phyloP scores from a whole-genome alignment of 1,139 yeast genomes.

The Wickerhamomyces sp. region DNA sequence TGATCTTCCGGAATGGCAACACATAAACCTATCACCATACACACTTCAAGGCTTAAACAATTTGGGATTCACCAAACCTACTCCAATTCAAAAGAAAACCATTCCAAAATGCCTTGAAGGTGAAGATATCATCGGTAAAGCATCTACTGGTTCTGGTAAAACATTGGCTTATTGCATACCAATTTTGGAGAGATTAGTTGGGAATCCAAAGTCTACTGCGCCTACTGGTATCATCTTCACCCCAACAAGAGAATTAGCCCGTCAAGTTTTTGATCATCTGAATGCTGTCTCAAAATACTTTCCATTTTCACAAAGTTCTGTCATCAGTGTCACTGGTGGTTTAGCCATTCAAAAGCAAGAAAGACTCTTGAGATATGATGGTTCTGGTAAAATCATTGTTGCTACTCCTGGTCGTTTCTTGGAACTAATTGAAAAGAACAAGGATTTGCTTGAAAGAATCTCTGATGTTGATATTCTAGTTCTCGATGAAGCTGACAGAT shows the following conservation, averaged over 20 bases:
- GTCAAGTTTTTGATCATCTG: constrained; percentile 84
- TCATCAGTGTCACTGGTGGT: constrained; percentile 91
- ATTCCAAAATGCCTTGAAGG: constrained; percentile 74
- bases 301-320: constrained; percentile 50
- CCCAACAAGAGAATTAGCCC: constrained; percentile 96
- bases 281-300: constrained; percentile 55
- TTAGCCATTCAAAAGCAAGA: constrained; percentile 90
- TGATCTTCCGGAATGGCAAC: constrained; percentile 59
- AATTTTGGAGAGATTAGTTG: constrained; percentile 63
- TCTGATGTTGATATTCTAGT: constrained; percentile 67
- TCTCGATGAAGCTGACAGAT: constrained; percentile 95
- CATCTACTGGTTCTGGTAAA: constrained; percentile 97
- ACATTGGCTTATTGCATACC: constrained; percentile 95
- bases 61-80: constrained; percentile 64
- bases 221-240: constrained; percentile 84
- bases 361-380: constrained; percentile 57
- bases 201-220: constrained; percentile 21
- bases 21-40: constrained; percentile 42
- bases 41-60: constrained; percentile 55
- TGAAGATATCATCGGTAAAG: constrained; percentile 87
- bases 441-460: constrained; percentile 48
- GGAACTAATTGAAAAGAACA: constrained; percentile 68
- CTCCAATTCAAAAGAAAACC: constrained; percentile 75
- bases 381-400: constrained; percentile 73
- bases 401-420: constrained; percentile 96